Evolutionary conservation across 2,329 filamentous ascomycete genomes (phyloP).

Genomic region (Neofusicoccum sp.): DNA sequence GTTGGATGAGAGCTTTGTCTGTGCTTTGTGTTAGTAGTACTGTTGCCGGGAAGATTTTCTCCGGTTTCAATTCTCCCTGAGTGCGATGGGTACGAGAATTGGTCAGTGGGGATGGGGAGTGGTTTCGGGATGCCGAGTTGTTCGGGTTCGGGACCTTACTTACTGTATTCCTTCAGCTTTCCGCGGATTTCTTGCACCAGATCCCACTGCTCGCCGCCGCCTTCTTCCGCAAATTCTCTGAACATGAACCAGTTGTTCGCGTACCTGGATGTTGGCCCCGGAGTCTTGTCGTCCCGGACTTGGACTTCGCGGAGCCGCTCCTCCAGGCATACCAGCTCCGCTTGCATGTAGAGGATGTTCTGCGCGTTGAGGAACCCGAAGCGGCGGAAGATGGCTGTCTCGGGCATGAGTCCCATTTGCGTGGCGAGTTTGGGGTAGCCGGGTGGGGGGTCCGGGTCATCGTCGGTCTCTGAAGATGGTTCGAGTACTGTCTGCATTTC

Average conservation of each 20-base stretch:
- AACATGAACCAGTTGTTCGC: background rate
- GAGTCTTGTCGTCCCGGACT: background rate
- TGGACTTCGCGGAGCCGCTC: background rate
- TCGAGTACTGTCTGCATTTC: too few relatives aligned
- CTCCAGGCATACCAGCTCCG: background rate
- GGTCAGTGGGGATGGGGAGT: background rate
- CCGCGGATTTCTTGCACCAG: background rate
- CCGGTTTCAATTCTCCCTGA: background rate
- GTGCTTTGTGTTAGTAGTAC: too few relatives aligned
- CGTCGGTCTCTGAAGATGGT: too few relatives aligned
- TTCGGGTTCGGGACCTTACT: background rate
- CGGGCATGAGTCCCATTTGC: background rate
- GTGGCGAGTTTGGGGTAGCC: background rate
- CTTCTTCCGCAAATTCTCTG: background rate
- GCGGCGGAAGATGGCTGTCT: background rate
- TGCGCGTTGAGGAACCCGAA: background rate
- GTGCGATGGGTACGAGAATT: background rate
- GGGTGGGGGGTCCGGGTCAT: background rate
- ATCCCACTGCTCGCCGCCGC: background rate
- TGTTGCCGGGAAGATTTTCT: too few relatives aligned
- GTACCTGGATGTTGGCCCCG: background rate
- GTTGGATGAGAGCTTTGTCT: conserved; percentile 19
- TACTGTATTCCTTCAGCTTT: conserved; percentile 4
- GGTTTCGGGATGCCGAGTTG: too few relatives aligned
- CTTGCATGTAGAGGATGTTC: background rate